Percentiles rank a stretch among this genome's conserved stretches.
Evolutionary conservation across 768 basidiomycete genomes (phyloP).

Genomic region (Hypholoma fasciculare): DNA sequence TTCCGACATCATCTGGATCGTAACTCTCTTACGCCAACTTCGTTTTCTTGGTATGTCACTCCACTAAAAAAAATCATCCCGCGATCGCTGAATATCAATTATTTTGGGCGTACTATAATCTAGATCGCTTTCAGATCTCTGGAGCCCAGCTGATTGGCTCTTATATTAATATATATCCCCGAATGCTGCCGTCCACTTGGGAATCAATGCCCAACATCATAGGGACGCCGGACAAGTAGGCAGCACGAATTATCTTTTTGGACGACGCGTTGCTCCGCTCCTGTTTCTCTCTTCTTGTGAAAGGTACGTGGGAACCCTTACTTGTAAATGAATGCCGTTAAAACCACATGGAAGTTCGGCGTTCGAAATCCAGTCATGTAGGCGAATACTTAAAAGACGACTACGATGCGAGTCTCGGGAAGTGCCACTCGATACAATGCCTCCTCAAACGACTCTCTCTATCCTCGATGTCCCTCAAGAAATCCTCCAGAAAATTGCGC

Average conservation of each 20-base stretch:
- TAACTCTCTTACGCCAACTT: not conserved
- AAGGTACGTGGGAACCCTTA: slow-evolving; percentile 17
- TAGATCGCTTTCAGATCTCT: not conserved
- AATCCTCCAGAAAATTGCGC: slow-evolving; percentile 33
- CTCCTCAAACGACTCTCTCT: slow-evolving; percentile 30
- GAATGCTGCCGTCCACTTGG: slow-evolving; percentile 4
- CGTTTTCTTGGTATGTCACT: slow-evolving; percentile 3
- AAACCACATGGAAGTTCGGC: slow-evolving; percentile 17
- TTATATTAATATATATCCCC: slow-evolving; percentile 3
- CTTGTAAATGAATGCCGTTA: slow-evolving; percentile 23
- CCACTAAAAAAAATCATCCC: not conserved
- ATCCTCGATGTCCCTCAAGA: slow-evolving; percentile 31
- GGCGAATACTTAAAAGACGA: slow-evolving; percentile 13
- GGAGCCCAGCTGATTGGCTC: slow-evolving; percentile 7
- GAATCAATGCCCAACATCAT: slow-evolving; percentile 5
- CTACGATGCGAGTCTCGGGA: not conserved
- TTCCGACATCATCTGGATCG: not conserved
- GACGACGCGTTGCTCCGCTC: slow-evolving; percentile 13
- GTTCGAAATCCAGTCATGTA: slow-evolving; percentile 8
- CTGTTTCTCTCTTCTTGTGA: slow-evolving; percentile 9
- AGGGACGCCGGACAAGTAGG: slow-evolving; percentile 4
- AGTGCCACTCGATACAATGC: slow-evolving; percentile 4
- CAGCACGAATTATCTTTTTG: not conserved
- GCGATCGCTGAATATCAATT: slow-evolving; percentile 2
- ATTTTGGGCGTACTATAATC: not conserved